Percentiles rank a stretch among this genome's conserved stretches.
Conservation (phyloP, 2,329 filamentous ascomycete species). For the Sporothrix schenckii region DNA sequence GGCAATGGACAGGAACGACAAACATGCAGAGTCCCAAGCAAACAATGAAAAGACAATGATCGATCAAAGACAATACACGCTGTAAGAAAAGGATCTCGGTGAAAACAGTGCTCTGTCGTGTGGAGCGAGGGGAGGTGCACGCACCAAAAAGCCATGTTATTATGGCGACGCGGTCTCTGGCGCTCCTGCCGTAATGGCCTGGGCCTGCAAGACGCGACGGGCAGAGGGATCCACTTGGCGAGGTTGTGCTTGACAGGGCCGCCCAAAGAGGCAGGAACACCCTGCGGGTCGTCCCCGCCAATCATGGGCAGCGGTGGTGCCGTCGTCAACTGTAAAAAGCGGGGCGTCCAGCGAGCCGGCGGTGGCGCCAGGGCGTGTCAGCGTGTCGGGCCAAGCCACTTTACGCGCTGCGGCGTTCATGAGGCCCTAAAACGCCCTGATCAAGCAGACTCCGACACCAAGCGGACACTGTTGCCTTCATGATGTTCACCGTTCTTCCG, state of each 20-base stretch:
- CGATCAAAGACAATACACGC: background rate
- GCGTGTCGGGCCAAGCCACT: background rate
- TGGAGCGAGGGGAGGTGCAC: slow-evolving; percentile 18
- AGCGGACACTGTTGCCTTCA: background rate
- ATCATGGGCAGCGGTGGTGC: background rate
- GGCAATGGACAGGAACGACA: slow-evolving; percentile 12
- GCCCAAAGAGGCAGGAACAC: background rate
- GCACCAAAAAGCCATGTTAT: slow-evolving; percentile 14
- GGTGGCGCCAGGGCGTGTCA: background rate
- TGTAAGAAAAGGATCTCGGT: background rate
- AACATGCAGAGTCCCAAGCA: background rate
- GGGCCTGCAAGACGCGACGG: slow-evolving; percentile 30
- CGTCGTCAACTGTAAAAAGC: slow-evolving; percentile 29
- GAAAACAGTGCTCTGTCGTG: slow-evolving; percentile 16
- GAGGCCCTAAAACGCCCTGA: background rate
- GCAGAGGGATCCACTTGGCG: background rate
- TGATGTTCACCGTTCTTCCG: background rate
- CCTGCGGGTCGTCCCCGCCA: slow-evolving; percentile 16
- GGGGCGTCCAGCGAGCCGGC: slow-evolving; percentile 11
- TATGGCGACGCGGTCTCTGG: slow-evolving; percentile 33
- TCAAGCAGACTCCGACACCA: background rate
- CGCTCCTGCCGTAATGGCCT: slow-evolving; percentile 18
- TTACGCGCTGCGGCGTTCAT: slow-evolving; percentile 13
- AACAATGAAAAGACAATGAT: slow-evolving; percentile 17
- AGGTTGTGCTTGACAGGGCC: background rate